Base-by-base conservation (phyloP, 331 rosid species). In the Malus hybrid region DNA sequence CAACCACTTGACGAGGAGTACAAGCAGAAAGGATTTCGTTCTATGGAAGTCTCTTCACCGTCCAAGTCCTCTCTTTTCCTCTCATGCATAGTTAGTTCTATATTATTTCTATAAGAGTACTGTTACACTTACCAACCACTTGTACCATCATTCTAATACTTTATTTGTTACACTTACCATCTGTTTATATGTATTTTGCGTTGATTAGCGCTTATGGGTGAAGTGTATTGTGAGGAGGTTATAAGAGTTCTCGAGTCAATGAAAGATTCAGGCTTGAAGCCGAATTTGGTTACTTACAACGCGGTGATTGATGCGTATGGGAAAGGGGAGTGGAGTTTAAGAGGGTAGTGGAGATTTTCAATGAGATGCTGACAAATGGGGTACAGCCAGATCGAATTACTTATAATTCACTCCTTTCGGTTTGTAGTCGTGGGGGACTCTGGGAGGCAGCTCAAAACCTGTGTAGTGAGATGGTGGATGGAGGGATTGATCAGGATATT, bases 301-400 rank as follows among this genome's bases (percentile, higher is more conserved):
- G 89, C 99, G 0, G 83, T 94, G 33, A 92, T 94, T 44, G 97
- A 94, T 83, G 99, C 96, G 0, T 86, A 88, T 63, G 99, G 92
- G 0, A 94, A 92, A 73, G 93, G 92, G 92, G 90, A 6, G 85
- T 87, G 59, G 90, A 81, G n/a, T 94, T 91, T 64, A 77, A 78
- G 74, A 85, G 71, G 65, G 96, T 88, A 61, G 87, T 83, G 75
- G 88, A 84, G 83, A 76, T 86, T 80, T 92, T 87, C 60, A 85
- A 92, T 76, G 97, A 90, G 73, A 86, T 92, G 99, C 7, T 75
- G 70, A 83, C 74, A 56, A 76, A 77, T 6, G 95, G 88, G 11
- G 79, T 87, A 33, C 83, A 80, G 62, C 97, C 99, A 0, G 99
- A 94, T 80, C 80, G 96, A 29, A 84, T 92, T 65, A 91, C 97